Conservation (phyloP, 345 rosid genomes). For the Chamaenerion angustifolium region DNA sequence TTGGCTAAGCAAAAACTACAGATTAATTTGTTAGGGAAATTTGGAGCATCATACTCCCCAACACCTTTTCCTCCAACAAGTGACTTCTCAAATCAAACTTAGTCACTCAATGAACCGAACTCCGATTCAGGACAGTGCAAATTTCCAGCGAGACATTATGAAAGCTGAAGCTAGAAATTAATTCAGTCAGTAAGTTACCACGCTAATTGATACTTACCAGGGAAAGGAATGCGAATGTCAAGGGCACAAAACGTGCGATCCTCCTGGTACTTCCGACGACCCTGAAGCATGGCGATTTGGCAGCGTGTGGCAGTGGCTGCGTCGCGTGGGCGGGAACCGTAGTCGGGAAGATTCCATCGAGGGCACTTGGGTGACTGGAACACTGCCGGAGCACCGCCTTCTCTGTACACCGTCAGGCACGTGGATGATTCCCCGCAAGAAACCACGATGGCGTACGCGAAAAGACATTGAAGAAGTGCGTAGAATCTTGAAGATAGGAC, state of each 20-base stretch:
- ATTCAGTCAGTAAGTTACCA: not conserved
- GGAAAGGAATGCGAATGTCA: conserved; percentile 67
- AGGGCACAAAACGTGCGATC: conserved; percentile 75
- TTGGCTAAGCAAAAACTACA: not conserved
- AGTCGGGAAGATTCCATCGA: conserved; percentile 53
- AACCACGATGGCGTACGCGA: conserved; percentile 3
- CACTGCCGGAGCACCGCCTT: conserved; percentile 91
- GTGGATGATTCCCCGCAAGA: conserved; percentile 54
- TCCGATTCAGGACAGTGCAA: too few relatives aligned
- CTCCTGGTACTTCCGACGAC: conserved; percentile 63
- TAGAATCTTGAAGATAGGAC: not conserved
- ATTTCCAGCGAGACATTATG: too few relatives aligned
- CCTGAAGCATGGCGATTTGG: conserved; percentile 55
- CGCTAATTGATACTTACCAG: conserved; percentile 21
- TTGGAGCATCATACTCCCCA: too few relatives aligned
- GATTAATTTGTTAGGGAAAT: too few relatives aligned
- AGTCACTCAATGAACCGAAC: too few relatives aligned
- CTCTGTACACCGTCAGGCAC: conserved; percentile 63
- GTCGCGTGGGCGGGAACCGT: conserved; percentile 16
- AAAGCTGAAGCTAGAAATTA: too few relatives aligned
- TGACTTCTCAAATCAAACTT: too few relatives aligned
- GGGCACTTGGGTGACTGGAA: conserved; percentile 81
- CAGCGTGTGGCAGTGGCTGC: conserved; percentile 24
- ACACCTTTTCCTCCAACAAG: too few relatives aligned
- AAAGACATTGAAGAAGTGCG: not conserved